A percentile compares a stretch with the other conserved stretches of the same genome.
These are phyloP conservation scores for Ogataea paradorogensis DNA, from an alignment of 805 yeast genomes.

Conservation along the genomic window DNA sequence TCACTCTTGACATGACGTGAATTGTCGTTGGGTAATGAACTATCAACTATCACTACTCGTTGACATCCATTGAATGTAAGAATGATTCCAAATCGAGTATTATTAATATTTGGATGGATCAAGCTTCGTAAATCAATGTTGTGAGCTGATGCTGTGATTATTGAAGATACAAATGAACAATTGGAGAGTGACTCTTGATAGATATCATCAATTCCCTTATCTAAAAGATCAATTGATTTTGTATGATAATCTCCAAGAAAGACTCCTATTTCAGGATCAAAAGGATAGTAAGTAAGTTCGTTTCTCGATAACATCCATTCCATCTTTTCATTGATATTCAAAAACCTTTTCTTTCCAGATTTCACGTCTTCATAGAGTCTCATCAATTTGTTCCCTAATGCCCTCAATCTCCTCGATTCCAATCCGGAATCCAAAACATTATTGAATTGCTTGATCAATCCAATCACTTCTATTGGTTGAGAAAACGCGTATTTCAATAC, in stretches of 20 bases:
- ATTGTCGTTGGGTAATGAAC: constrained; percentile 37
- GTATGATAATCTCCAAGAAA: constrained; percentile 8
- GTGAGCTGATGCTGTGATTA: constrained; percentile 46
- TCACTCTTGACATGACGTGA: constrained; percentile 35
- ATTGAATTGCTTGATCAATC: constrained; percentile 7
- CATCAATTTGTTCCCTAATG: constrained; percentile 11
- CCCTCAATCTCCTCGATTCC: constrained; percentile 3
- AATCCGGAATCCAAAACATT: constrained; percentile 1
- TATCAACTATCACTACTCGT: constrained; percentile 46
- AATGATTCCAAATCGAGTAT: constrained; percentile 32
- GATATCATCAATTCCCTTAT: constrained; percentile 28
- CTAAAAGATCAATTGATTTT: constrained; percentile 4
- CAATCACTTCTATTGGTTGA: constrained; percentile 1
- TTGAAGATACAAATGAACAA: constrained; percentile 74
- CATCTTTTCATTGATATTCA: constrained; percentile 18
- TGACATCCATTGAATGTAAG: constrained; percentile 52
- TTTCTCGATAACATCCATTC: constrained; percentile 24
- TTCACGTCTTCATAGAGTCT: constrained; percentile 12
- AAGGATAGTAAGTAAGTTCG: constrained; percentile 3
- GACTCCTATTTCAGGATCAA: constrained; percentile 11
- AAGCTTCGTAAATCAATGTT: constrained; percentile 27
- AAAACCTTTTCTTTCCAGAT: not conserved
- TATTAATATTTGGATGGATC: constrained; percentile 27
- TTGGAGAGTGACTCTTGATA: constrained; percentile 55
- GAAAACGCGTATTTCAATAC: constrained; percentile 10